Evolutionary conservation across 352 stramenopile species (phyloP), one percentile per base, ranked within the genome.

Genomic region (Globisporangium acanthophoron): DNA sequence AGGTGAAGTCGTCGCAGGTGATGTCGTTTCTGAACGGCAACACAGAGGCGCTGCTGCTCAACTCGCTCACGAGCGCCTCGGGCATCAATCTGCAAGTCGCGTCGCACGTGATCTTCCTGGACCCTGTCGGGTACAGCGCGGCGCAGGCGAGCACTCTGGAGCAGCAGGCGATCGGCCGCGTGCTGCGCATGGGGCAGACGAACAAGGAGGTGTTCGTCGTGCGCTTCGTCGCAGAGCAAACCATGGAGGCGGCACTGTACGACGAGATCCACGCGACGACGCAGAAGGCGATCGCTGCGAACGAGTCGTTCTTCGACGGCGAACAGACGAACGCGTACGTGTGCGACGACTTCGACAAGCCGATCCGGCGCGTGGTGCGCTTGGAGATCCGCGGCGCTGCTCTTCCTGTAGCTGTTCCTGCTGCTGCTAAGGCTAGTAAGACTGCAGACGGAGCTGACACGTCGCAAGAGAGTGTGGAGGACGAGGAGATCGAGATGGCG

Each of bases 21-120:
- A 63, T 69, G 45, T 73, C 69, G 45, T 96, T 96, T 52, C 67
- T 81, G 5, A 71, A 62, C 12, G 84, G 84, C 21, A 71, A 84
- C 29, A 85, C 67, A 7, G 69, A 87, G 27, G 82, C 92, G 11
- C 64, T 96, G 20, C 69, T 96, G 41, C 70, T 94, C 41, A 88
- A 92, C 55, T 85, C 84, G 51, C 74, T 90, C 39, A 90, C 77
- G 41, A 94, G 84, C 54, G 84, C 86, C 16, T 91, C 80, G 24
- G 86, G 84, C 7, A 92, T 90, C 66, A 96, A 96, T 51, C 62
- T 96, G 41, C 84, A 94, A 55, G 74, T 88, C 48, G 86, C 86
- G 16, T 90, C 81, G 7, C 85, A 93, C 43, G 78, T 94, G 24
- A 78, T 94, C 44, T 87, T 96, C 59, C 52, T 95, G 7, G 86